A percentile compares a stretch with the other conserved stretches of the same genome.
phyloP scores from a whole-genome alignment of 192 early-diverging fungal species.

The Coemansia sp. region DNA sequence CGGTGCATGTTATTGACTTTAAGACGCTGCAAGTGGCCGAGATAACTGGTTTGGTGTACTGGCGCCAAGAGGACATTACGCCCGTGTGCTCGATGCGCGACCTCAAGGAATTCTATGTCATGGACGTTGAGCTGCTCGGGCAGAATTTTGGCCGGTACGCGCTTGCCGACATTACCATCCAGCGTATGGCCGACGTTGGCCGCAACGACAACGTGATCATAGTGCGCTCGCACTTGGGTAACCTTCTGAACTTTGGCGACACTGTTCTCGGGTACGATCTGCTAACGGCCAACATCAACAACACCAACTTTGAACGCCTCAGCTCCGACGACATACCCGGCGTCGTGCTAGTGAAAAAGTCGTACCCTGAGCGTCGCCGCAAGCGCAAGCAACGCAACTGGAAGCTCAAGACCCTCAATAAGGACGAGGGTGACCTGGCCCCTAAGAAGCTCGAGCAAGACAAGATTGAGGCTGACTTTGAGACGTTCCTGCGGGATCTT shows the following conservation, averaged over 20 bases:
- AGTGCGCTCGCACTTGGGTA: conserved; percentile 89
- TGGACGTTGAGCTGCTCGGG: conserved; percentile 86
- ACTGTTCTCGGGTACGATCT: conserved; percentile 91
- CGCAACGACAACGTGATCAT: conserved; percentile 83
- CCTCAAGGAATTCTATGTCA: conserved; percentile 90
- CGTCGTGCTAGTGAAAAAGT: conserved; percentile 89
- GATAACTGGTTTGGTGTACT: conserved; percentile 72
- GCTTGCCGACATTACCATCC: conserved; percentile 86
- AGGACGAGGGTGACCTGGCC: conserved; percentile 85
- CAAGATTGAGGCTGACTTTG: conserved; percentile 84
- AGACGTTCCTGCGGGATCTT: conserved; percentile 94
- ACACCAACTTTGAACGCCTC: conserved; percentile 73
- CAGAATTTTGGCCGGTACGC: conserved; percentile 72
- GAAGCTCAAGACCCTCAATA: conserved; percentile 84
- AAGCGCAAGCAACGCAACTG: conserved; percentile 84
- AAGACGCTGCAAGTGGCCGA: conserved; percentile 79
- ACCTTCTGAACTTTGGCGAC: conserved; percentile 88
- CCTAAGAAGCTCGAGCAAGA: conserved; percentile 74
- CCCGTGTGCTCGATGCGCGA: conserved; percentile 75
- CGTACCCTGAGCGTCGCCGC: conserved; percentile 84
- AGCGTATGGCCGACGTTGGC: conserved; percentile 72
- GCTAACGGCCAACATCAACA: conserved; percentile 86
- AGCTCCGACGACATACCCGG: conserved; percentile 72
- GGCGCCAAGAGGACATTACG: conserved; percentile 74
- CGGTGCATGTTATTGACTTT: conserved; percentile 82